Base-by-base conservation (phyloP, 768 basidiomycete genomes). In the Tylopilus sp. region DNA sequence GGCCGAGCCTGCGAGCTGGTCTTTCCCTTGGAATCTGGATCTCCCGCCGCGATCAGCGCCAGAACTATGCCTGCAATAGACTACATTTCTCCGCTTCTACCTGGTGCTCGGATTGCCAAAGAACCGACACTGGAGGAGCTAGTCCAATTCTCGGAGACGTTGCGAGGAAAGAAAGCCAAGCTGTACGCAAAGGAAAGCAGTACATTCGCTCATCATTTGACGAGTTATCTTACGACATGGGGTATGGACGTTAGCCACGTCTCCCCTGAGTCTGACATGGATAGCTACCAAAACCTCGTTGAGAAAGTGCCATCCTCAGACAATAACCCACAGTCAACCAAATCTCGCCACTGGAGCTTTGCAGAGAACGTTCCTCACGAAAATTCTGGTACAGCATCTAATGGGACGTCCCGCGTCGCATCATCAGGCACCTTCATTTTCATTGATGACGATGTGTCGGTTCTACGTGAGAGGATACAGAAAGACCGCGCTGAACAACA, bases 181-280 rank as follows among this genome's bases (percentile, higher is more conserved):
- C 71, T 99, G 23, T 89, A 95, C 63, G 91, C 95, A 7, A 86
- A 82, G 61, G 80, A 91, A n/a, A 82, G 80, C 56, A 90, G 91
- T 36, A 81, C 85, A 3, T 99, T 98, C 62, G 95, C 94, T 0
- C 89, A 88, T 46, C 91, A 97, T 68, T 75, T 99, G 31, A 94
- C 94, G 22, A 88, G 88, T 58, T 97, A 95, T 69, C 77, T 99
- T 51, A 90, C 89, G 20, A 81, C 88, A 6, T 98, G 95, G 95
- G 94, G 95, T 12, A 80, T 98, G 85, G 91, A 95, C 61, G 85
- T 98, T 39, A 85, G 81, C 46, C 92, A 94, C 70, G 76, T 85
- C 40, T 82, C 85, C 8, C 74, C 79, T 2, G 83, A 85, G 46
- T 75, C 76, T 11, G 79, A 78, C 20, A 67, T 68, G 2, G 83